Percentiles rank a stretch among this genome's conserved stretches.
These are phyloP conservation scores for Coccomyxa subellipsoidea DNA, from an alignment of 163 green algal species.

Conservation along the genomic window DNA sequence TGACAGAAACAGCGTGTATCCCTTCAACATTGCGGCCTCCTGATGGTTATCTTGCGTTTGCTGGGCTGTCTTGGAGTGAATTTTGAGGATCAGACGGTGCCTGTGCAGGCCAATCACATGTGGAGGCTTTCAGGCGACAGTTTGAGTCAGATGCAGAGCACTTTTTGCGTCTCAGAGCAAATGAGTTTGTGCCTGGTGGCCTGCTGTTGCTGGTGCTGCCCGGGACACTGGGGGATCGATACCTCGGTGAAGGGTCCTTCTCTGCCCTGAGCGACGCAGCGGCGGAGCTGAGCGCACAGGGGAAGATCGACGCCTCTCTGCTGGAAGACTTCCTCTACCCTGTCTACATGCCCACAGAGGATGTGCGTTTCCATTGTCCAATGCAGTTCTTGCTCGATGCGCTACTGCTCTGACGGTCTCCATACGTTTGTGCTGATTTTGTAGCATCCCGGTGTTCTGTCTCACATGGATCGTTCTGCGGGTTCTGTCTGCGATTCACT, in stretches of 20 bases:
- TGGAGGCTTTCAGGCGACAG: background rate
- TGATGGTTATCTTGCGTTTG: too few species aligned
- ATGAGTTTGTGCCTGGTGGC: background rate
- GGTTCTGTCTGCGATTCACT: too few species aligned
- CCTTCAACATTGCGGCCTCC: too few species aligned
- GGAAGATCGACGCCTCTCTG: background rate
- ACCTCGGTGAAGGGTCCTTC: background rate
- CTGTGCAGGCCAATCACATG: background rate
- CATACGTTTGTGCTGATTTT: too few species aligned
- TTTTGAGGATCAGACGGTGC: too few species aligned
- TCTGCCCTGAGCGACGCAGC: background rate
- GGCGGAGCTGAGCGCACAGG: background rate
- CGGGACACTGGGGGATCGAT: background rate
- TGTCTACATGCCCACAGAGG: conserved; percentile 4
- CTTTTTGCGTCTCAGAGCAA: background rate
- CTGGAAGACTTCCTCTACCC: background rate
- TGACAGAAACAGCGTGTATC: too few species aligned
- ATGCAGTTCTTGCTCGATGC: too few species aligned
- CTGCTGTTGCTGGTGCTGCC: background rate
- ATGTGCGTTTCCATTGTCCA: background rate
- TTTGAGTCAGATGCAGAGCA: background rate
- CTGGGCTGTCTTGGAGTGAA: too few species aligned
- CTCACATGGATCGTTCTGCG: too few species aligned
- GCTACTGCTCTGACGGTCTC: too few species aligned
- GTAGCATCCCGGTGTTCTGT: too few species aligned